phyloP scores from a whole-genome alignment of 2,329 filamentous ascomycete genomes.

The Aurifilum marmelostoma region DNA sequence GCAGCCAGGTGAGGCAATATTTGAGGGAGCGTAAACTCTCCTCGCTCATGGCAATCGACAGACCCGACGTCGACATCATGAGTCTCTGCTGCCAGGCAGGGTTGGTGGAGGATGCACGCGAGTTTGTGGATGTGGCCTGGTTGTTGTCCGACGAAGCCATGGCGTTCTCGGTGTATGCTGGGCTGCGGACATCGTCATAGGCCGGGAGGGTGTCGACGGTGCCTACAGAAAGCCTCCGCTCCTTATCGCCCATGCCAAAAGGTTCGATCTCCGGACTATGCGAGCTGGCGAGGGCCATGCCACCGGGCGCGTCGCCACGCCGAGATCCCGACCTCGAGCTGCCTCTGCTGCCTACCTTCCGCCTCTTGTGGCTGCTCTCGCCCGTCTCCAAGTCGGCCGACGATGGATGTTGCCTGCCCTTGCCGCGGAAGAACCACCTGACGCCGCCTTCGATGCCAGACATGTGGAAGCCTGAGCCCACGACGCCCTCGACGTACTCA shows the following conservation, averaged over 20 bases:
- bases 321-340: slow-evolving; percentile 35
- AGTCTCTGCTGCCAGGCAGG: slow-evolving; percentile 76
- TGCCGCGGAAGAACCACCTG: slow-evolving; percentile 74
- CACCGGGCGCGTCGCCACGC: slow-evolving; percentile 33
- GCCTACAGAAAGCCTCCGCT: slow-evolving; percentile 66
- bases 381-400: slow-evolving; percentile 52
- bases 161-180: slow-evolving; percentile 69
- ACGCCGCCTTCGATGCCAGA: slow-evolving; percentile 89
- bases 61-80: slow-evolving; percentile 86
- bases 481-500: slow-evolving; percentile 87
- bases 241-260: slow-evolving; percentile 35
- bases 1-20: slow-evolving; percentile 80
- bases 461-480: slow-evolving; percentile 78
- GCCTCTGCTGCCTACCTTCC: slow-evolving; percentile 56
- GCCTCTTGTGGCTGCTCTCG: slow-evolving; percentile 58
- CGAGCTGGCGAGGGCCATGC: slow-evolving; percentile 28
- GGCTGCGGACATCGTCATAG: slow-evolving; percentile 78
- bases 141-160: slow-evolving; percentile 21
- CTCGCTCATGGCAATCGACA: slow-evolving; percentile 89
- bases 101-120: slow-evolving; percentile 35
- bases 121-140: slow-evolving; percentile 37
- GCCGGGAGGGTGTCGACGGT: slow-evolving; percentile 78
- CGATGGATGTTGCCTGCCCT: slow-evolving; percentile 57
- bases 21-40: slow-evolving; percentile 83
- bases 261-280: slow-evolving; percentile 30